Evolutionary conservation across 2,329 filamentous ascomycete species (phyloP).

Genomic region (Exophiala xenobiotica): DNA sequence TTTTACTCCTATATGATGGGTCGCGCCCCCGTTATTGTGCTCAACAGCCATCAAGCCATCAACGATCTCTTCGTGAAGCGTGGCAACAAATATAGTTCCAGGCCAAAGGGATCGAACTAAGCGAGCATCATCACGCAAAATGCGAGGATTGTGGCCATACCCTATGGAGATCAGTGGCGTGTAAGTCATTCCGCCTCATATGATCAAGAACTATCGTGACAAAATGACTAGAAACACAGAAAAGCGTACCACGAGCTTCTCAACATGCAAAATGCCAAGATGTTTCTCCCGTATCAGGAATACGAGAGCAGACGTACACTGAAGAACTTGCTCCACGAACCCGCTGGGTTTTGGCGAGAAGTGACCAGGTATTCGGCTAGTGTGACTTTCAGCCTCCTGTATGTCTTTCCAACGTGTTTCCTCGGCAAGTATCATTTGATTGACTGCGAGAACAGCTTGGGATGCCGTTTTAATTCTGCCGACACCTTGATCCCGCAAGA

Average conservation of each 20-base stretch:
- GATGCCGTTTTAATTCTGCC: conserved; percentile 9
- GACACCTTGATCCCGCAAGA: conserved; percentile 12
- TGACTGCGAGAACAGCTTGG: conserved; percentile 8
- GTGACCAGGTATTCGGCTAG: conserved; percentile 10
- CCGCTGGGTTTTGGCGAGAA: conserved; percentile 6
- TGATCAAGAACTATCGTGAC: neutral
- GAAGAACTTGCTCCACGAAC: conserved; percentile 7
- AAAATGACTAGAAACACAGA: conserved; percentile 15
- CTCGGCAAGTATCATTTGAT: neutral
- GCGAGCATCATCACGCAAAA: conserved; percentile 10
- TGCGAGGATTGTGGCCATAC: conserved; percentile 7
- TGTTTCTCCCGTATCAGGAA: conserved; percentile 9
- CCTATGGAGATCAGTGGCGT: conserved; percentile 17
- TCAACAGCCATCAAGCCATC: conserved; percentile 16
- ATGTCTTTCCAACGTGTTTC: neutral
- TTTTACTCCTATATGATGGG: conserved; percentile 17
- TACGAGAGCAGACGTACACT: conserved; percentile 9
- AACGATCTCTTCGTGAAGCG: conserved; percentile 16
- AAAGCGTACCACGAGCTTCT: conserved; percentile 12
- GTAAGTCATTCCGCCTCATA: conserved; percentile 2
- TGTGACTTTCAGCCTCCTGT: conserved; percentile 19
- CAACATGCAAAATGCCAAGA: conserved; percentile 8
- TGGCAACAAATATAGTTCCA: conserved; percentile 15
- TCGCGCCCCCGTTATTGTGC: conserved; percentile 10
- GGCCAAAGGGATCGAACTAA: conserved; percentile 8